Evolutionary conservation across 768 basidiomycete genomes (phyloP).

Genomic region (Termitomyces sp.): DNA sequence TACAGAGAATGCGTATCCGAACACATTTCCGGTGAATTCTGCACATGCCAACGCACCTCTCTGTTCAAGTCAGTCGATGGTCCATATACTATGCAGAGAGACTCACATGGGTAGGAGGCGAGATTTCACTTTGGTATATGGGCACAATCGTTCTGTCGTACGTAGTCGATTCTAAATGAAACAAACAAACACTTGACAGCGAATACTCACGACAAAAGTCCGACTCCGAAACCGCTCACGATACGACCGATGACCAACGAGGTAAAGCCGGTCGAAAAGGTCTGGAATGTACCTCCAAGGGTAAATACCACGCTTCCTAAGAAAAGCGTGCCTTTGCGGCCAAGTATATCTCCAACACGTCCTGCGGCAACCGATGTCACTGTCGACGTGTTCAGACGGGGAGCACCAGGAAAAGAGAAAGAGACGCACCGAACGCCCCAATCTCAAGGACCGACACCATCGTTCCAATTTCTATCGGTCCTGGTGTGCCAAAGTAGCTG

Average conservation of each 20-base stretch:
- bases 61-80: conserved; percentile 26
- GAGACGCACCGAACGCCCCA: conserved; percentile 67
- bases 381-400: conserved; percentile 20
- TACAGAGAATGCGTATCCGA: conserved; percentile 81
- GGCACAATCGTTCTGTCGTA: conserved; percentile 70
- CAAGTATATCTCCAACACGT: conserved; percentile 79
- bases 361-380: conserved; percentile 92
- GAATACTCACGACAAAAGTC: conserved; percentile 72
- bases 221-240: conserved; percentile 85
- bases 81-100: not conserved
- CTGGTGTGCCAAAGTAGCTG: conserved; percentile 69
- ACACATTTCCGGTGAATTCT: conserved; percentile 85
- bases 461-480: conserved; percentile 63
- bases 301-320: conserved; percentile 81
- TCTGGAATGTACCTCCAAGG: conserved; percentile 81
- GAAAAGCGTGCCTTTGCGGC: conserved; percentile 80
- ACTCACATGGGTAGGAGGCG: conserved; percentile 73
- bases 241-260: conserved; percentile 82
- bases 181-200: not conserved
- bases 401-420: not conserved
- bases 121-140: conserved; percentile 89
- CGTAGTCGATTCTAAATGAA: no score
- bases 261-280: conserved; percentile 72
- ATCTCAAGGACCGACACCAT: conserved; percentile 92
- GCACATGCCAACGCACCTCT: conserved; percentile 85